phyloP scores from a whole-genome alignment of 441 rosid genomes.

The Biscutella laevigata region DNA sequence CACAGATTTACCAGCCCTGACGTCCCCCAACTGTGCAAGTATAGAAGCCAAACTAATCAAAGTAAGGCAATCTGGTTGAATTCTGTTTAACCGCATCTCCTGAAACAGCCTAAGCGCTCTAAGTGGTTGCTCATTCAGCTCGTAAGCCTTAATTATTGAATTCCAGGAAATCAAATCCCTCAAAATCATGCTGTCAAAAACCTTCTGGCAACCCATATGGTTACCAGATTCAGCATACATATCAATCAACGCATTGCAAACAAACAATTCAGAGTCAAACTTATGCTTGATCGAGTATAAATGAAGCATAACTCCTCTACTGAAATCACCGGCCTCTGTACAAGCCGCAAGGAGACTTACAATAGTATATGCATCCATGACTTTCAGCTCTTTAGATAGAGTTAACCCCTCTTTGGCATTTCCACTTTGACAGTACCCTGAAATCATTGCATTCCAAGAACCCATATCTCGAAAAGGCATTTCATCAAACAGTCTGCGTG shows the following conservation, averaged over 20 bases:
- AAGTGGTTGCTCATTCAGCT: conserved; percentile 48
- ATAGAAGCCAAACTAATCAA: conserved; percentile 54
- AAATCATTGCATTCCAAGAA: conserved; percentile 82
- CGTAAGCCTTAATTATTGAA: conserved; percentile 64
- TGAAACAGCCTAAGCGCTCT: conserved; percentile 37
- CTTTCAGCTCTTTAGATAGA: conserved; percentile 39
- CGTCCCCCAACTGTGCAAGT: conserved; percentile 43
- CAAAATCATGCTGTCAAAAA: conserved; percentile 45
- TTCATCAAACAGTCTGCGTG: conserved; percentile 46
- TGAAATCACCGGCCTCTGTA: conserved; percentile 41
- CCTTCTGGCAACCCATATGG: conserved; percentile 29
- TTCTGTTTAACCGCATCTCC: conserved; percentile 41
- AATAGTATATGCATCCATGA: conserved; percentile 53
- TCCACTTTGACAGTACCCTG: no score
- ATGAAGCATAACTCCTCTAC: conserved; percentile 45
- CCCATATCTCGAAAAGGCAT: conserved; percentile 62
- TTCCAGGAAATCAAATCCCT: conserved; percentile 78
- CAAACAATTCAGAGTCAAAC: conserved; percentile 45
- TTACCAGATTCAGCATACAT: conserved; percentile 54
- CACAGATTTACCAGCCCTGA: conserved; percentile 31
- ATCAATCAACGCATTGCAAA: conserved; percentile 61
- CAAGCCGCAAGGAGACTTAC: conserved; percentile 59
- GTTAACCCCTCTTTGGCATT: conserved; percentile 43
- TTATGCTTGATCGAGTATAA: conserved; percentile 46
- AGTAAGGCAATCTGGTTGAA: conserved; percentile 53